phyloP scores from a whole-genome alignment of 1,284 basidiomycete genomes.

The Ceratobasidium sp. region DNA sequence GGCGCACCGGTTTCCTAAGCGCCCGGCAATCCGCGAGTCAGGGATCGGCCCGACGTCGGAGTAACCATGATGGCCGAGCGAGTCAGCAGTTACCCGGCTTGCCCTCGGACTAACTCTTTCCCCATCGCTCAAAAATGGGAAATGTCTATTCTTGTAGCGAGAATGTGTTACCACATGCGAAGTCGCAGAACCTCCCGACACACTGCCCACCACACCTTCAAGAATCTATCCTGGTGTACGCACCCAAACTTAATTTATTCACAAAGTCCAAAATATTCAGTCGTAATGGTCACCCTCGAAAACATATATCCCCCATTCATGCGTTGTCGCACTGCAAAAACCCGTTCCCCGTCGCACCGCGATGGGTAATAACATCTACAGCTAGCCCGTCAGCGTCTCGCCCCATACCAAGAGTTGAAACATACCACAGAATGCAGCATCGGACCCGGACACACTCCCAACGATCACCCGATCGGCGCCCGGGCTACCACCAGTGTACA shows the following conservation, averaged over 20 bases:
- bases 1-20: too few species aligned
- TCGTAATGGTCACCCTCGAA: background rate
- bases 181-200: too few species aligned
- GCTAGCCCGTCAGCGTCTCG: background rate
- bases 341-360: conserved; percentile 28
- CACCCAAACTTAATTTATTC: background rate
- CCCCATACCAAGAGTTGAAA: background rate
- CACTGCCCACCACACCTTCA: too few species aligned
- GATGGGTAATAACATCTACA: conserved; percentile 36
- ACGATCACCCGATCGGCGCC: conserved; percentile 36
- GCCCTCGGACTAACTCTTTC: too few species aligned
- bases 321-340: conserved; percentile 41
- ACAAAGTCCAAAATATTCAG: background rate
- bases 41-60: too few species aligned
- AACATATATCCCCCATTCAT: background rate
- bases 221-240: background rate
- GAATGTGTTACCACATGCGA: too few species aligned
- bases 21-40: too few species aligned
- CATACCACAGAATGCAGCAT: conserved; percentile 40
- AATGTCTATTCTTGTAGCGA: too few species aligned
- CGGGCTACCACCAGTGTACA: conserved; percentile 41
- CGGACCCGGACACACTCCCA: conserved; percentile 27
- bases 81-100: too few species aligned
- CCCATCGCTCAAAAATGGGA: too few species aligned
- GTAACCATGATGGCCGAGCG: too few species aligned